Percentiles rank a stretch among this genome's conserved stretches.
Conservation (phyloP, 2,329 filamentous ascomycete genomes). For the Scedosporium apiospermum region DNA sequence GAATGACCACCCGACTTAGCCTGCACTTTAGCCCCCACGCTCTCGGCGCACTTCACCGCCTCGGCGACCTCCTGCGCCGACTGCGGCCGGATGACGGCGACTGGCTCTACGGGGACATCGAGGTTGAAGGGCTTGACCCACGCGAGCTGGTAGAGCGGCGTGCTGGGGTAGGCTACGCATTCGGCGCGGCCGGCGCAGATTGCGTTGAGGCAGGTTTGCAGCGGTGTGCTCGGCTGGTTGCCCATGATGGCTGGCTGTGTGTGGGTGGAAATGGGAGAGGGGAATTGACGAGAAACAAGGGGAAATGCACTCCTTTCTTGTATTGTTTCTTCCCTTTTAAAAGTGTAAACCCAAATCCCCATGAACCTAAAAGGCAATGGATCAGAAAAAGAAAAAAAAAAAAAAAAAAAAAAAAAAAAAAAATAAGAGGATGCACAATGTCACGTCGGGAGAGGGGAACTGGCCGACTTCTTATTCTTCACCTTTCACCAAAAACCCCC, state of each 20-base stretch:
- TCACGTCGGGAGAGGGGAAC: no score
- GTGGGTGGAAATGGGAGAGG: no score
- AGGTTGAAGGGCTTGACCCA: constrained; percentile 48
- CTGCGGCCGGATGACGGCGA: constrained; percentile 45
- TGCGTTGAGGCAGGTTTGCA: constrained; percentile 34
- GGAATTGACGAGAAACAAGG: no score
- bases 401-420: no score
- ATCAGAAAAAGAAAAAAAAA: no score
- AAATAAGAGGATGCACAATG: no score
- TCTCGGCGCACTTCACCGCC: constrained; percentile 46
- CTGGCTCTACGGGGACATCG: constrained; percentile 37
- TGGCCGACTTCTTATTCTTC: no score
- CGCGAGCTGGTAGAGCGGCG: constrained; percentile 31
- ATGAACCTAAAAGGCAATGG: no score
- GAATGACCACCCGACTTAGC: constrained; percentile 57
- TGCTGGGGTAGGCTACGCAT: constrained; percentile 37
- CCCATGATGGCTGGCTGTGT: constrained; percentile 25
- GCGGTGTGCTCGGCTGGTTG: constrained; percentile 26
- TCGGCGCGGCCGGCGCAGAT: constrained; percentile 33
- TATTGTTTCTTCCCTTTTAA: no score
- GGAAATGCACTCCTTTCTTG: no score
- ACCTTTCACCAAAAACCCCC: no score
- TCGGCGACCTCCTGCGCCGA: constrained; percentile 43
- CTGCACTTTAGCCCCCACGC: constrained; percentile 44
- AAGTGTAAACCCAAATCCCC: no score